Conservation (phyloP, 441 rosid species). For the Populus hybrid region DNA sequence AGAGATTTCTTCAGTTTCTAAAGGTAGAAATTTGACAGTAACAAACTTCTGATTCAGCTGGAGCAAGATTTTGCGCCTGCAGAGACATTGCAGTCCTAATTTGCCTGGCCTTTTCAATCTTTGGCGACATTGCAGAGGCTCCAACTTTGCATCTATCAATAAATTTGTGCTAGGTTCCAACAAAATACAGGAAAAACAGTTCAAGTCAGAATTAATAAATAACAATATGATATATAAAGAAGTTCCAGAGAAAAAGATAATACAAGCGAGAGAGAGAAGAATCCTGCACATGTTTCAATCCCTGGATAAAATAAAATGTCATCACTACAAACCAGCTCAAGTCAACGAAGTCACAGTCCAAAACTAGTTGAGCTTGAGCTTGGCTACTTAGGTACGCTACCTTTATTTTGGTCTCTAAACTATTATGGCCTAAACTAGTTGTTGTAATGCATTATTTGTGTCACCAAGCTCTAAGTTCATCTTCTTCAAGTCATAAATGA, state of each 20-base stretch:
- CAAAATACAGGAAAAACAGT: slow-evolving; percentile 19
- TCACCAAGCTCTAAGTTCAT: not conserved
- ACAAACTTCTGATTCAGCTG: slow-evolving; percentile 40
- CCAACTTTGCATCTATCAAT: slow-evolving; percentile 88
- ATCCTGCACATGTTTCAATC: not conserved
- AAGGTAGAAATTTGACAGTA: slow-evolving; percentile 29
- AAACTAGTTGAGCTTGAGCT: no score
- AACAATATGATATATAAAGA: not conserved
- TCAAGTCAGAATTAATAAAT: slow-evolving; percentile 20
- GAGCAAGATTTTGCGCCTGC: slow-evolving; percentile 50
- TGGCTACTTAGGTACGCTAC: not conserved
- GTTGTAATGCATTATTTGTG: not conserved
- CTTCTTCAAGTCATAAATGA: not conserved
- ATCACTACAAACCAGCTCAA: not conserved
- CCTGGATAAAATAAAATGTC: not conserved
- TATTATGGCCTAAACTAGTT: not conserved
- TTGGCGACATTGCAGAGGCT: slow-evolving; percentile 86
- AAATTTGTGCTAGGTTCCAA: slow-evolving; percentile 78
- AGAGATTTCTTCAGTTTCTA: slow-evolving; percentile 2
- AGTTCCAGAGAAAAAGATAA: not conserved
- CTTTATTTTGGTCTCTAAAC: not conserved
- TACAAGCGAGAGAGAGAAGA: not conserved
- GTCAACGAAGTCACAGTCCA: not conserved
- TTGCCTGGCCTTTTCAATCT: slow-evolving; percentile 88
- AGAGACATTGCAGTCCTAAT: slow-evolving; percentile 66